Conservation (phyloP, 768 basidiomycete species). For the Tylopilus vinaceipallidus region DNA sequence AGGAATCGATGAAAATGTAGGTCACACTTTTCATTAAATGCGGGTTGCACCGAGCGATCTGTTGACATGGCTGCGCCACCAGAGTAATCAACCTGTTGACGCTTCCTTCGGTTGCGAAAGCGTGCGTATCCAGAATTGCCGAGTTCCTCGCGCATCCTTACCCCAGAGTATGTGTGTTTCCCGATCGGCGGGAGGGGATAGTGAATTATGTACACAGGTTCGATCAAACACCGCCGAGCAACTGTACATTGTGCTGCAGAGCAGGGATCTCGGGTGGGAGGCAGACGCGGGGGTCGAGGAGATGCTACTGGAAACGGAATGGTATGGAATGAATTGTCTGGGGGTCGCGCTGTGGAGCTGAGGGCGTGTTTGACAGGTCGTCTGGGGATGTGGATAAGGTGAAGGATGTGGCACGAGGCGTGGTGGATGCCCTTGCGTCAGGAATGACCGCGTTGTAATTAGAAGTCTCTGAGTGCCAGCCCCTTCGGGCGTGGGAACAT, state of each 20-base stretch:
- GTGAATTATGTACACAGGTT: conserved; percentile 45
- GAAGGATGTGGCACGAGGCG: conserved; percentile 40
- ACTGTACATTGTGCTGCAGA: conserved; percentile 75
- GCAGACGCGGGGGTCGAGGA: conserved; percentile 62
- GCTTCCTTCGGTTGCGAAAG: conserved; percentile 42
- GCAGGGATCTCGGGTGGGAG: conserved; percentile 61
- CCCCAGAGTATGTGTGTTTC: conserved; percentile 59
- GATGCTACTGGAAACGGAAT: conserved; percentile 76
- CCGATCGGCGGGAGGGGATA: conserved; percentile 7
- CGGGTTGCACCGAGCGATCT: conserved; percentile 11
- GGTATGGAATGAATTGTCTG: conserved; percentile 44
- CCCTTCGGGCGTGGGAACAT: conserved; percentile 25
- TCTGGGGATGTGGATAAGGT: conserved; percentile 39
- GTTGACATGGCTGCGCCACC: conserved; percentile 11
- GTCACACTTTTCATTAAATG: conserved; percentile 31
- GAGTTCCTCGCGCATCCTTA: conserved; percentile 76
- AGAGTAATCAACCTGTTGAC: conserved; percentile 69
- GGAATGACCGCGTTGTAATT: conserved; percentile 27
- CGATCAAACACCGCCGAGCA: conserved; percentile 81
- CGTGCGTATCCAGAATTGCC: conserved; percentile 44
- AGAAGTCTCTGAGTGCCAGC: background rate
- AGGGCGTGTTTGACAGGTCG: conserved; percentile 43
- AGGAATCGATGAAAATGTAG: conserved; percentile 83
- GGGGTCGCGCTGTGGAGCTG: conserved; percentile 21
- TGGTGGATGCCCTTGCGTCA: conserved; percentile 39